Evolutionary conservation across 495 filamentous ascomycete species (phyloP).

Genomic region (Penicillium tannophilum): DNA sequence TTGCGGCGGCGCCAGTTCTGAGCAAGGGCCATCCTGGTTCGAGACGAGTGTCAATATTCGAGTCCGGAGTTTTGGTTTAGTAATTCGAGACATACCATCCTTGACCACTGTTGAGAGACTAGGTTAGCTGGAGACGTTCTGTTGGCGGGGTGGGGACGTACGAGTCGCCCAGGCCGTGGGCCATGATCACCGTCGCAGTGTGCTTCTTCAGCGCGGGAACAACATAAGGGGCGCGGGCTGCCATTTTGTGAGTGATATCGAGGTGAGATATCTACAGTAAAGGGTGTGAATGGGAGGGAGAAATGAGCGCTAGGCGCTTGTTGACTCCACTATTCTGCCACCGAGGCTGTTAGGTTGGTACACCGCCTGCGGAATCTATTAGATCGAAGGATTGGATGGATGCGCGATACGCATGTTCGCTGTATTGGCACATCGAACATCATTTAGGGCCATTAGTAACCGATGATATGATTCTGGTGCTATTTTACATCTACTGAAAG

Average conservation of each 20-base stretch:
- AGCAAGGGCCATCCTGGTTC: constrained; percentile 67
- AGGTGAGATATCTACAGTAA: constrained; percentile 1
- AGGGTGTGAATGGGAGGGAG: neutral
- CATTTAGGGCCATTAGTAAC: too few relatives aligned
- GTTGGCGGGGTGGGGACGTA: constrained; percentile 30
- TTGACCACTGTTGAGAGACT: constrained; percentile 49
- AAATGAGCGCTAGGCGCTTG: constrained; percentile 1
- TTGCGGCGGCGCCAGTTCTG: constrained; percentile 86
- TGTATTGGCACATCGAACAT: too few relatives aligned
- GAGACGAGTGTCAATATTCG: neutral
- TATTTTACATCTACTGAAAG: too few relatives aligned
- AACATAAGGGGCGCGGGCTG: constrained; percentile 60
- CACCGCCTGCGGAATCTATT: constrained; percentile 2
- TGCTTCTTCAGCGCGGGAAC: constrained; percentile 88
- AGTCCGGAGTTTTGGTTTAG: neutral
- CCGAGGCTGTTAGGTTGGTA: constrained; percentile 16
- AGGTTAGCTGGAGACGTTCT: constrained; percentile 14
- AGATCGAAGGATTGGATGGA: neutral
- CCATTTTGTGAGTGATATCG: constrained; percentile 44
- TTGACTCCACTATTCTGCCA: constrained; percentile 34
- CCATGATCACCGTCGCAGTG: constrained; percentile 92
- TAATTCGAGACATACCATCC: constrained; percentile 60
- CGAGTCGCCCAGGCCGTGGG: constrained; percentile 88
- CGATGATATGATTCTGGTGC: too few relatives aligned
- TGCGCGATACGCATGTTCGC: too few relatives aligned